Base-by-base conservation (phyloP, 371 early-diverging fungal species). In the Chytridium lagenaria region DNA sequence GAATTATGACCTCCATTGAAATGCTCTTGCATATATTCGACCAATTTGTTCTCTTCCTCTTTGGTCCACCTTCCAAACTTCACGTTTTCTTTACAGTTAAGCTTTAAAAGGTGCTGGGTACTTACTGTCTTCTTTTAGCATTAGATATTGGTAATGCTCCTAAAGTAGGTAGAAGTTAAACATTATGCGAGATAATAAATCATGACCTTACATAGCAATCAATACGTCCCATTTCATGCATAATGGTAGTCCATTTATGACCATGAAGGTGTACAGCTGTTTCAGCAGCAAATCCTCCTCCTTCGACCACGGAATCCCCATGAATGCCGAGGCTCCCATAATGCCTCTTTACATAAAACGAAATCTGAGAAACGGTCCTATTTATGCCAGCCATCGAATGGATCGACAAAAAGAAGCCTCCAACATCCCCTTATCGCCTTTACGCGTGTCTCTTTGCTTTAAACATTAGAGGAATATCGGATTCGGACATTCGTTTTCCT, bases 191-290 rank as follows among this genome's bases (percentile, higher is more conserved):
- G 23, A 57, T 39, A 2, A 37, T 31, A 28, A 23, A 36, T 49
- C 34, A 31, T 19, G 7, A 26, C 16, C 40, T 50, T 52, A 69
- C 57, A 1, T 33, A 70, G 49, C 39, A 52, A 38, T 69, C 70
- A 15, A 38, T 28, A 1, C 65, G 49, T 30, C 66, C 57, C 70
- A 70, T 59, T 33, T 63, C 71, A 33, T 37, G 70, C 59, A 65
- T 51, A 15, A 70, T 75, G 37, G 30, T 55, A 10, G 40, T 50
- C 69, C 71, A 75, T 33, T 59, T 69, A 1, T 52, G 2, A 16
- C 76, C 71, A 31, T 71, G 31, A 16, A 61, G 16, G 33, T 36
- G 38, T 7, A 70, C 22, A 75, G 52, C 36, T 67, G 39, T 12
- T 16, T 40, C 59, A 75, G 44, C 57, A 5, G 5, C 63, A 2